Percentiles rank a stretch among this genome's conserved stretches.
These are phyloP conservation scores for Coriaria nepalensis DNA, from an alignment of 306 rosid species.

Conservation along the genomic window DNA sequence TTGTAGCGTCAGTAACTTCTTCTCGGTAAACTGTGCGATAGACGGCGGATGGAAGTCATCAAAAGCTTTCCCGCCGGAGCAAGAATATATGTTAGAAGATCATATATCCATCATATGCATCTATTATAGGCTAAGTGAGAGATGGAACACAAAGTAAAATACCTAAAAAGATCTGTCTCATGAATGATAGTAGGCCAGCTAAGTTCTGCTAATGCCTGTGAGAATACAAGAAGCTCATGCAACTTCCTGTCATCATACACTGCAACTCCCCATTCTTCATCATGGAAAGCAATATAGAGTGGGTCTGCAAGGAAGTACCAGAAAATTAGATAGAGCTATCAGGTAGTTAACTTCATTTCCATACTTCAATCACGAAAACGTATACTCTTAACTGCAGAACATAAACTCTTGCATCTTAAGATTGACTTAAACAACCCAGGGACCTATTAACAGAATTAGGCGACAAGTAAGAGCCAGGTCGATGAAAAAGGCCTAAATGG, in stretches of 20 bases:
- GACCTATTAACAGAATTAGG: no score
- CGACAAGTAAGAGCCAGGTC: no score
- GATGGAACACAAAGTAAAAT: slow-evolving; percentile 5
- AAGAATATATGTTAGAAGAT: background rate
- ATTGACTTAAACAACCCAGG: no score
- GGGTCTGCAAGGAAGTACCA: slow-evolving; percentile 39
- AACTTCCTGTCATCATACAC: slow-evolving; percentile 59
- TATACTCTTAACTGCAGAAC: no score
- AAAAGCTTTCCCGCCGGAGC: slow-evolving; percentile 40
- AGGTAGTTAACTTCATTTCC: no score
- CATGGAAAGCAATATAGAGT: slow-evolving; percentile 58
- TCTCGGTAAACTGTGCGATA: slow-evolving; percentile 52
- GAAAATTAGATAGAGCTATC: background rate
- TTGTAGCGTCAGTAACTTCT: slow-evolving; percentile 42
- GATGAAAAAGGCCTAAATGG: no score
- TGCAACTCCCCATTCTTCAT: slow-evolving; percentile 90
- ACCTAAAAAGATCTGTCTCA: slow-evolving; percentile 67
- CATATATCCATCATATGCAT: background rate
- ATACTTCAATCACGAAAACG: no score
- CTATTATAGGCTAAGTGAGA: background rate
- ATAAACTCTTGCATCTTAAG: no score
- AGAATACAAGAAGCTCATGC: slow-evolving; percentile 66
- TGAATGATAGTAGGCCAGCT: slow-evolving; percentile 67
- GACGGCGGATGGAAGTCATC: slow-evolving; percentile 63
- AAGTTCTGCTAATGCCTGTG: slow-evolving; percentile 84